These are phyloP conservation scores for Monosporozyma siamensis DNA, from an alignment of 805 yeast genomes.

Conservation along the genomic window DNA sequence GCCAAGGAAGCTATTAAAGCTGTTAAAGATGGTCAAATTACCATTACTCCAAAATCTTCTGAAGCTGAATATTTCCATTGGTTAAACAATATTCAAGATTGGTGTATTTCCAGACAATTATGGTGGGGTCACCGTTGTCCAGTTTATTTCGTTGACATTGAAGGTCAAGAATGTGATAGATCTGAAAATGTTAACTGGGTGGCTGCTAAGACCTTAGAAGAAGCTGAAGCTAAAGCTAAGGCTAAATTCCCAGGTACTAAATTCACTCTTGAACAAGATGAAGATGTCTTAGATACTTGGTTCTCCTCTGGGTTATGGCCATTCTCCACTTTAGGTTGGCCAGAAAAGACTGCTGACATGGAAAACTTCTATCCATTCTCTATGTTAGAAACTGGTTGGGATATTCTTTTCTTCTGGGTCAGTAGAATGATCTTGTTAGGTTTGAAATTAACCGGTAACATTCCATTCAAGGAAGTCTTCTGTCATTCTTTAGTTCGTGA, in stretches of 20 bases:
- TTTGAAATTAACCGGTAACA: conserved; percentile 76
- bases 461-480: conserved; percentile 94
- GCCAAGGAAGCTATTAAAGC: conserved; percentile 82
- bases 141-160: conserved; percentile 76
- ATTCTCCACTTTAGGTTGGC: conserved; percentile 95
- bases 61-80: conserved; percentile 92
- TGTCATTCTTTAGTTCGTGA: conserved; percentile 98
- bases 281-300: conserved; percentile 98
- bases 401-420: conserved; percentile 98
- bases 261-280: conserved; percentile 84
- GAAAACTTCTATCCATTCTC: conserved; percentile 80
- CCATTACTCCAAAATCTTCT: conserved; percentile 78
- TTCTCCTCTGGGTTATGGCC: conserved; percentile 98
- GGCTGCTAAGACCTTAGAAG: conserved; percentile 75
- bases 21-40: conserved; percentile 71
- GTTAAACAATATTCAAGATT: conserved; percentile 93
- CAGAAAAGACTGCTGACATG: conserved; percentile 65
- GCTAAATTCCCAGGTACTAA: conserved; percentile 59
- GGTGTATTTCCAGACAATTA: conserved; percentile 93
- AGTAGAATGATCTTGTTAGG: conserved; percentile 92
- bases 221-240: conserved; percentile 76
- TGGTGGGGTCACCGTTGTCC: conserved; percentile 99
- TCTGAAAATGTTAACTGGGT: conserved; percentile 74
- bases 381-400: conserved; percentile 98
- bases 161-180: conserved; percentile 55